Percentiles rank a stretch among this genome's conserved stretches.
Conservation (phyloP, 306 rosid species). For the Nissolia schottii region DNA sequence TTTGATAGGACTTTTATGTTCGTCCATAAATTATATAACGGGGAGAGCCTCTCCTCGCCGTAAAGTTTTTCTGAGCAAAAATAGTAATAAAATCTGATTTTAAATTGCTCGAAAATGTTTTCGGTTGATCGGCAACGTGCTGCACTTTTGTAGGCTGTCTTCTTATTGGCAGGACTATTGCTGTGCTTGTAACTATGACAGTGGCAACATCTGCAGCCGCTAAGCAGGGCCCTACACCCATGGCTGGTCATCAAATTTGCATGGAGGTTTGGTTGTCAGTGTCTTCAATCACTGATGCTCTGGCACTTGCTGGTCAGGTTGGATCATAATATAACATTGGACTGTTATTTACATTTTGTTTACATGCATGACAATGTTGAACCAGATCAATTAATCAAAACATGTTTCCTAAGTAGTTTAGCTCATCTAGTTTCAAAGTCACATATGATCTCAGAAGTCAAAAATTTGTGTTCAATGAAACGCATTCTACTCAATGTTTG, state of each 20-base stretch:
- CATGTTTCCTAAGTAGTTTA: conserved; percentile 22
- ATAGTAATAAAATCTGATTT: neutral
- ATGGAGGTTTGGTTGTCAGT: conserved; percentile 64
- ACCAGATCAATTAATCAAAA: neutral
- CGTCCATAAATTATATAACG: neutral
- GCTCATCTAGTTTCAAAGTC: neutral
- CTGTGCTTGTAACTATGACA: conserved; percentile 55
- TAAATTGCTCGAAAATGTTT: conserved; percentile 4
- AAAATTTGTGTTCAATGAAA: neutral
- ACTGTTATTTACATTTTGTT: neutral
- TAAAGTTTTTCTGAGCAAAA: neutral
- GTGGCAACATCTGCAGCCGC: conserved; percentile 67
- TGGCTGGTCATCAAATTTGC: conserved; percentile 76
- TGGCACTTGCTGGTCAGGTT: conserved; percentile 92
- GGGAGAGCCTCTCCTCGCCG: neutral
- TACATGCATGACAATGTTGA: neutral
- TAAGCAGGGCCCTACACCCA: conserved; percentile 54
- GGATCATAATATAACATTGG: conserved; percentile 18
- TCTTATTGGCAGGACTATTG: conserved; percentile 56
- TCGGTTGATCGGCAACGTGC: neutral
- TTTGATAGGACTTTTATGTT: neutral
- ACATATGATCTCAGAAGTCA: neutral
- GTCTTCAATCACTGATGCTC: conserved; percentile 66
- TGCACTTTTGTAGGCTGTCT: conserved; percentile 49
- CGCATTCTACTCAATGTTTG: neutral